These are phyloP conservation scores for Oropetium thomaeum DNA, from an alignment of 176 grass and related monocot genomes.

Conservation along the genomic window DNA sequence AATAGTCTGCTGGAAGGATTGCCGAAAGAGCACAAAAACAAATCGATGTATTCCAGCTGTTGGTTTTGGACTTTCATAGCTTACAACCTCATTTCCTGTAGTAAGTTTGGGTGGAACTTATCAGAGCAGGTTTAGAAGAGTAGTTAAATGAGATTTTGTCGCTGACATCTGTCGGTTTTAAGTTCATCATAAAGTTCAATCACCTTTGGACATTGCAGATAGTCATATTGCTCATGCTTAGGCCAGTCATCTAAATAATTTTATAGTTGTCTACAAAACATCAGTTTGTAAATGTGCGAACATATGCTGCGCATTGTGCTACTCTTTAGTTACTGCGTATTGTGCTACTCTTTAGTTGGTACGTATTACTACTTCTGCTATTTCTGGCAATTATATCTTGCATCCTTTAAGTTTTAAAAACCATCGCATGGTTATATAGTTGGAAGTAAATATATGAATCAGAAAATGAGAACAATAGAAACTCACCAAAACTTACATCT, in stretches of 20 bases:
- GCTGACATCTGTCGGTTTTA: not conserved
- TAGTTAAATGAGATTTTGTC: not conserved
- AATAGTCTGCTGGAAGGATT: slow-evolving; percentile 65
- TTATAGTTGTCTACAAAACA: slow-evolving; percentile 1
- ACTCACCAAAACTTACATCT: slow-evolving; percentile 68
- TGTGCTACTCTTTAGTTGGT: not conserved
- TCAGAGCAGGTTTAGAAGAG: slow-evolving; percentile 16
- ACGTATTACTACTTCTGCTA: slow-evolving; percentile 1
- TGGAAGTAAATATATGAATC: slow-evolving; percentile 36
- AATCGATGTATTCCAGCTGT: slow-evolving; percentile 92
- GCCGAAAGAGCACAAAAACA: slow-evolving; percentile 81
- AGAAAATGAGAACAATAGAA: not conserved
- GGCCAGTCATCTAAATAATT: not conserved
- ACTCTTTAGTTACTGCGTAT: not conserved
- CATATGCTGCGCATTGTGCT: not conserved
- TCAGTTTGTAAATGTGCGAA: slow-evolving; percentile 10
- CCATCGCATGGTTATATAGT: not conserved
- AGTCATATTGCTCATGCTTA: not conserved
- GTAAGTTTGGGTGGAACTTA: slow-evolving; percentile 14
- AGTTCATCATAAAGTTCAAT: slow-evolving; percentile 8
- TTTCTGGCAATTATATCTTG: slow-evolving; percentile 17
- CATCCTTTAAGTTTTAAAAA: slow-evolving; percentile 4
- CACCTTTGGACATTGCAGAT: not conserved
- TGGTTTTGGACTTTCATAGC: slow-evolving; percentile 85
- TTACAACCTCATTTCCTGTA: slow-evolving; percentile 88